Percentiles rank a stretch among this genome's conserved stretches.
These are phyloP conservation scores for Dendrobium catenatum DNA, from an alignment of 106 monocot species.

Conservation along the genomic window DNA sequence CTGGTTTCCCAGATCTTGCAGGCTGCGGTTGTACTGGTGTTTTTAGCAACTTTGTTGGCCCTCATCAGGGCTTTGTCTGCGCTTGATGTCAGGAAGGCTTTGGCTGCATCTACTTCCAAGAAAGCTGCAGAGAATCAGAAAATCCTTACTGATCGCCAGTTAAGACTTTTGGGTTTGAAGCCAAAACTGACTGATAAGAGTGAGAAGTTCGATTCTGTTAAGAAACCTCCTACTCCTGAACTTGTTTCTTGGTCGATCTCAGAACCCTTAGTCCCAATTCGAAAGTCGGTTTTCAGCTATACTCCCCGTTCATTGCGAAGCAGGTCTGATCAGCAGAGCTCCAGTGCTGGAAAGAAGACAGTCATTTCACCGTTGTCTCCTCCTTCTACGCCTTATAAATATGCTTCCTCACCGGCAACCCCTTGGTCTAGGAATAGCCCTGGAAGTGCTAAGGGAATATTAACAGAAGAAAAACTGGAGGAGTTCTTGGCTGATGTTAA, in stretches of 20 bases:
- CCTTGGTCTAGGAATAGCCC: conserved; percentile 64
- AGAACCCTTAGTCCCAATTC: conserved; percentile 65
- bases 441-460: conserved; percentile 72
- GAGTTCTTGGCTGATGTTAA: conserved; percentile 71
- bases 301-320: conserved; percentile 34
- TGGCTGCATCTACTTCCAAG: conserved; percentile 8
- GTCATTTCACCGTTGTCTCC: conserved; percentile 21
- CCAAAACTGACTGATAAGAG: conserved; percentile 14
- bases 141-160: conserved; percentile 47
- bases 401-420: conserved; percentile 38
- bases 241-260: conserved; percentile 11
- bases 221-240: conserved; percentile 34
- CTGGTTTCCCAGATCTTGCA: conserved; percentile 32
- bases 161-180: conserved; percentile 51
- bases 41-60: conserved; percentile 30
- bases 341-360: conserved; percentile 29
- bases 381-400: conserved; percentile 21
- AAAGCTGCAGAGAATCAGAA: conserved; percentile 18
- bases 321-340: conserved; percentile 24
- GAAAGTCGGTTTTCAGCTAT: conserved; percentile 41
- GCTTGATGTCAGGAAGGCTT: conserved; percentile 20
- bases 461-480: conserved; percentile 71
- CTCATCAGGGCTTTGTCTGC: conserved; percentile 33
- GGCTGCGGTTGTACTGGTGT: conserved; percentile 25
- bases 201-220: conserved; percentile 13